A percentile compares a stretch with the other conserved stretches of the same genome.
Conservation (phyloP, 805 yeast species). For the Nakazawaea laoshanensis region DNA sequence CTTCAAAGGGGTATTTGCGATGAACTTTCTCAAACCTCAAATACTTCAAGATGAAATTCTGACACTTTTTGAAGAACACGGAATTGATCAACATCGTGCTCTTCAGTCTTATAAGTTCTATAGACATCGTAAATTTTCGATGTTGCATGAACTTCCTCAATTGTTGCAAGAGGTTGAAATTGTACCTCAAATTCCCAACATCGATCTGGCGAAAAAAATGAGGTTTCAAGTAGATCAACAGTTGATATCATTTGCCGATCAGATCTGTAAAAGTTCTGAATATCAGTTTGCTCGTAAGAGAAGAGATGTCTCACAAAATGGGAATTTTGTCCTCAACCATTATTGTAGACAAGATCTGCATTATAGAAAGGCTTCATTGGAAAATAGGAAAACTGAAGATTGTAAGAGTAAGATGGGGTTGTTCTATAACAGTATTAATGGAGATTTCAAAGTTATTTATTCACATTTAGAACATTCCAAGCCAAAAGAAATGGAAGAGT, state of each 20-base stretch:
- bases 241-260: slow-evolving; percentile 3
- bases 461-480: slow-evolving; percentile 9
- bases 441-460: slow-evolving; percentile 9
- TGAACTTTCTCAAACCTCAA: slow-evolving; percentile 1
- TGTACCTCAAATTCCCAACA: slow-evolving; percentile 6
- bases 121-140: slow-evolving; percentile 5
- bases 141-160: slow-evolving; percentile 4
- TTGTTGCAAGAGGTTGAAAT: slow-evolving; percentile 1
- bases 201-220: slow-evolving; percentile 6
- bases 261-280: slow-evolving; percentile 5
- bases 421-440: slow-evolving; percentile 8
- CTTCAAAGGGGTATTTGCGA: not conserved
- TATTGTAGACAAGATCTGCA: slow-evolving; percentile 11
- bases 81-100: slow-evolving; percentile 5
- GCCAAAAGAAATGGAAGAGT: no score
- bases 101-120: slow-evolving; percentile 4
- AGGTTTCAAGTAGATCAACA: slow-evolving; percentile 8
- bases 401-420: slow-evolving; percentile 9
- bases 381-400: slow-evolving; percentile 9
- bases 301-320: slow-evolving; percentile 11
- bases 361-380: slow-evolving; percentile 7
- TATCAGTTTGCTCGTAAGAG: slow-evolving; percentile 10
- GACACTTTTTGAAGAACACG: slow-evolving; percentile 2
- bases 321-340: slow-evolving; percentile 10
- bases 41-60: slow-evolving; percentile 10